Base-by-base conservation (phyloP, 1,284 basidiomycete species). In the Exobasidium cylindrosporum region DNA sequence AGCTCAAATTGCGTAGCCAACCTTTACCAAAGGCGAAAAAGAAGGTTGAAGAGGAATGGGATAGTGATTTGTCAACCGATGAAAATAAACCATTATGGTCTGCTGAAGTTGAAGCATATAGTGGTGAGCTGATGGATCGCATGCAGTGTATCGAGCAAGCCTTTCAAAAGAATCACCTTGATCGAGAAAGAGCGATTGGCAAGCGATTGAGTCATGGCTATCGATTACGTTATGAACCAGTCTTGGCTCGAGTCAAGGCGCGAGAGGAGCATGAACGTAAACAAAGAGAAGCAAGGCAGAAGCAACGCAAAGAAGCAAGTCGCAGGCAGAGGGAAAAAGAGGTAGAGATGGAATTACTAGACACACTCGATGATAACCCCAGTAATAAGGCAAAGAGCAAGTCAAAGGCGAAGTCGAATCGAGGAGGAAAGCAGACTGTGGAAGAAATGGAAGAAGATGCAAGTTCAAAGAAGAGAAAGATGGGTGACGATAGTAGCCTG, bases 291-390 rank as follows among this genome's bases (percentile, higher is more conserved):
- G 44, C 21, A 46, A 60, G 62, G 21, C 65, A 67, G 29, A 49
- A 55, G 44, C 57, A 50, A 28, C 64, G 62, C 29, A 61, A 63
- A 2, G 68, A 72, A 35, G 58, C 64, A 24, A 69, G 63, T 4
- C 68, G 72, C 30, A 68, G 66, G 57, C 63, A 63, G 60, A 58
- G 68, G 10, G 71, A 72, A 23, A 67, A 67, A 49, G 74, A 78
- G 60, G 73, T 78, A 55, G 76, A 78, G 23, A 57, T 70, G 24
- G 76, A 78, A 64, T 64, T 78, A 21, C 67, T 78, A 31, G 74
- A 67, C 40, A 78, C 73, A 10, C 66, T 77, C 4, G 61, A 60
- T 58, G 75, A 77, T 21, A 57, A 45, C 21, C 57, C 66, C 32
- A 11, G 23, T 11, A 21, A 14, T 23, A 47, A 21, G 5, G 62